Conservation (phyloP, 768 basidiomycete genomes). For the Suillus decipiens region DNA sequence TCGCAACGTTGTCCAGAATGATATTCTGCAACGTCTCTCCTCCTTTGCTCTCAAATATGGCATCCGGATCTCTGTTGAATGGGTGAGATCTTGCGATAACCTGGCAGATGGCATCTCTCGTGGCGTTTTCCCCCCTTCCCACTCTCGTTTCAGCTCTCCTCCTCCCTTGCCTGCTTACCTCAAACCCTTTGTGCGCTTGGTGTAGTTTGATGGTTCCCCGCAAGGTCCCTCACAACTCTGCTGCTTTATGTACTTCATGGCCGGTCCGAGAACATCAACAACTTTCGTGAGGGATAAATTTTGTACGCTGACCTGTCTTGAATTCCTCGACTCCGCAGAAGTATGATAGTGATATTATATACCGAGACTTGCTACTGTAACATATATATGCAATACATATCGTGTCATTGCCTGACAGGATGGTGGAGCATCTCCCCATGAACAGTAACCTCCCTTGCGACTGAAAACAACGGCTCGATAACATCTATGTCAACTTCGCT, state of each 20-base stretch:
- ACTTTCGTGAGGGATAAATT: background rate
- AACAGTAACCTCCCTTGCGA: background rate
- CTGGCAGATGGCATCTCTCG: conserved; percentile 41
- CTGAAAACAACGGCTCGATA: background rate
- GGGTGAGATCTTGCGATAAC: conserved; percentile 28
- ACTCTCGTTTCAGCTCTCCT: conserved; percentile 14
- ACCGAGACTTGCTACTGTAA: background rate
- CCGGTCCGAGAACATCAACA: background rate
- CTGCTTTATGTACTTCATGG: background rate
- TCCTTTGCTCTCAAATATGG: background rate
- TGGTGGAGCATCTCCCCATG: background rate
- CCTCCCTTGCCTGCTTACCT: conserved; percentile 13
- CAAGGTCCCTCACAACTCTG: background rate
- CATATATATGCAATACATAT: background rate
- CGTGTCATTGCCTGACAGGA: background rate
- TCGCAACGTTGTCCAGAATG: conserved; percentile 1
- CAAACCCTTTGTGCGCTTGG: background rate
- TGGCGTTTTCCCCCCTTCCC: conserved; percentile 26
- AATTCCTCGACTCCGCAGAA: background rate
- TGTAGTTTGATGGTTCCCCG: conserved; percentile 2
- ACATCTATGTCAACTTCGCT: background rate
- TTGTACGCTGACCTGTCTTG: background rate
- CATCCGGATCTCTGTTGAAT: conserved; percentile 3
- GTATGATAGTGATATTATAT: background rate
- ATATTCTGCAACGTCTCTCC: conserved; percentile 5